A percentile compares a stretch with the other conserved stretches of the same genome.
phyloP scores from a whole-genome alignment of 1,284 basidiomycete species.

The Xerocomus alliaceus region DNA sequence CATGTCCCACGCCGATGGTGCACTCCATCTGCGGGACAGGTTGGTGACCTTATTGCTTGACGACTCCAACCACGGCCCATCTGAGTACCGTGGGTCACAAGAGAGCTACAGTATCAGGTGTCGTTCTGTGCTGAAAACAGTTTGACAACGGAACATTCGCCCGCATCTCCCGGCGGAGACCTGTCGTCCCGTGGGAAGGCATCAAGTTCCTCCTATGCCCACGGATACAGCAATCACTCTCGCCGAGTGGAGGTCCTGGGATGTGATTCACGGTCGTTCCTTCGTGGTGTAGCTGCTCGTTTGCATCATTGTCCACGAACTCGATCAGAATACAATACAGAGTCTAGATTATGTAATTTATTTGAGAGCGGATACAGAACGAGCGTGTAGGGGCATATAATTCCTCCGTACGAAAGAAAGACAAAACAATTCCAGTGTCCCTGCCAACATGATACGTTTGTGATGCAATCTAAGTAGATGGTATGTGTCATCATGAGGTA shows the following conservation, averaged over 20 bases:
- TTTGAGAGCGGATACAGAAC: neutral
- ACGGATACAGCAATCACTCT: neutral
- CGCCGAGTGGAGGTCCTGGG: neutral
- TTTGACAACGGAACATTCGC: too few species aligned
- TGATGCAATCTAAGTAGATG: constrained; percentile 11
- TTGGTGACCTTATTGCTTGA: too few species aligned
- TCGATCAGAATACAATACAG: constrained; percentile 12
- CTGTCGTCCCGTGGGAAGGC: too few species aligned
- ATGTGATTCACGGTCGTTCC: neutral
- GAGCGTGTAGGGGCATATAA: neutral
- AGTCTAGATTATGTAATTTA: neutral
- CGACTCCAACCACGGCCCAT: too few species aligned
- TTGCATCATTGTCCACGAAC: neutral
- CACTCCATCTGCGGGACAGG: too few species aligned
- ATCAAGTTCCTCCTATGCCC: too few species aligned
- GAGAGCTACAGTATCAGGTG: too few species aligned
- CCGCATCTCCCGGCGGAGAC: too few species aligned
- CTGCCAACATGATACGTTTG: constrained; percentile 4
- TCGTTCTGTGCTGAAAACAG: too few species aligned
- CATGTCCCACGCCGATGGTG: neutral
- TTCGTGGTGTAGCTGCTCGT: neutral
- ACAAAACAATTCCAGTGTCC: constrained; percentile 12
- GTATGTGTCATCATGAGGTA: constrained; percentile 11
- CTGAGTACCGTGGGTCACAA: too few species aligned
- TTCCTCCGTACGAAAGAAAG: too few species aligned